Base-by-base conservation (phyloP, 495 filamentous ascomycete species). In the Trichoderma asperelloides region DNA sequence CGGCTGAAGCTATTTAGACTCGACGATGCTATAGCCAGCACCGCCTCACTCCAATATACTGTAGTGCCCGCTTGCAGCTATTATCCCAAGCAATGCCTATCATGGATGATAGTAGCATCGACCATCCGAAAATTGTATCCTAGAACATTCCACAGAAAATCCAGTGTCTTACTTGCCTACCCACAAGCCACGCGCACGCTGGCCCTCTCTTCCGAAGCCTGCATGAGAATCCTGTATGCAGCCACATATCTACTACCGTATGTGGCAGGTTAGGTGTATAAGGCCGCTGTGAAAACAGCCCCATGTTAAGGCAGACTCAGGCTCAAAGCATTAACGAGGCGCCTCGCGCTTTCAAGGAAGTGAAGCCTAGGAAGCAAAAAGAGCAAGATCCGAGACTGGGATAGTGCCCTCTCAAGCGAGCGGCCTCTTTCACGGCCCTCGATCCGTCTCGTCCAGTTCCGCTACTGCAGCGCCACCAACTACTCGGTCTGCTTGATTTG, bases 401-500 rank as follows among this genome's bases (percentile, higher is more conserved):
- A 45, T 15, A 12, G 47, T 51, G 47, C 18, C 18, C n/a, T 51
- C 21, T 23, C 47, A 51, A 37, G 33, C 47, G 7, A 23, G 47
- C 18, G 47, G 47, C 47, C 47, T 51, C 47, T 7, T 7, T 8
- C 33, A 37, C 33, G 33, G 9, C 33, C 33, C 33, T 37, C 33
- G 33, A 47, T 47, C 55, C 55, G 55, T 21, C 55, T 60, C 55
- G 25, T 3, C 25, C 27, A 25, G 18, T 51, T 23, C 21, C 47
- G 55, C 55, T 15, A 30, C 8, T 60, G 25, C 55, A 13, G 27
- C 12, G 55, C 55, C 43, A n/a, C 16, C 27, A 25, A 60, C 47
- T 3, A n/a, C n/a, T 60, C 55, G 55, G 55, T 60, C 55, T 28
- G 28, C 55, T 60, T 25, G 55, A 60, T 60, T 60, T 12, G 55